A percentile compares a stretch with the other conserved stretches of the same genome.
Evolutionary conservation across 345 rosid species (phyloP).

Genomic region (Excoecaria agallocha): DNA sequence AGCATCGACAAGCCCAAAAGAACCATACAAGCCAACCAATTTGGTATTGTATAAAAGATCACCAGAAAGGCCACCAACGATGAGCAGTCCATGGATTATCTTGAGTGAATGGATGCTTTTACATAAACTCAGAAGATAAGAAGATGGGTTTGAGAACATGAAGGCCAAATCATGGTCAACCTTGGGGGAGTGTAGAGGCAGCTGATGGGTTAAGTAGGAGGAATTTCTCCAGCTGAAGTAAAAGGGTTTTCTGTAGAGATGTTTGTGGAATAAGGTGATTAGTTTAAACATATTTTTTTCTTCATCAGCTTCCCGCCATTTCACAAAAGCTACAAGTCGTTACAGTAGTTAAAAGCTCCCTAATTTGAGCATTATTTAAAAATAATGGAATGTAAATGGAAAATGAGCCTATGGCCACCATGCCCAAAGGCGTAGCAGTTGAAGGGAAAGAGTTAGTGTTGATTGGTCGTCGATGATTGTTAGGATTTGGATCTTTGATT

Average conservation of each 20-base stretch:
- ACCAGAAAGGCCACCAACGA: constrained; percentile 41
- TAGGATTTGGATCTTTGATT: too few relatives aligned
- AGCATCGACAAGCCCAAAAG: constrained; percentile 39
- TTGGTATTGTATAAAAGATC: constrained; percentile 54
- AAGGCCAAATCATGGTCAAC: constrained; percentile 20
- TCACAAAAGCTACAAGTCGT: not conserved
- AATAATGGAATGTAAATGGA: too few relatives aligned
- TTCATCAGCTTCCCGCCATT: constrained; percentile 16
- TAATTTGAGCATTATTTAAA: too few relatives aligned
- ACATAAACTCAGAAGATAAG: constrained; percentile 49
- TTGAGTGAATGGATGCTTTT: constrained; percentile 40
- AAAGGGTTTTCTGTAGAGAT: constrained; percentile 19
- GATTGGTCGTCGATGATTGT: too few relatives aligned
- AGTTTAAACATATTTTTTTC: constrained; percentile 12
- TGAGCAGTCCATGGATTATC: constrained; percentile 43
- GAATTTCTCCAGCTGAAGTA: constrained; percentile 23
- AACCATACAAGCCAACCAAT: constrained; percentile 58
- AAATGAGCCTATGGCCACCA: too few relatives aligned
- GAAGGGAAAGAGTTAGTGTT: too few relatives aligned
- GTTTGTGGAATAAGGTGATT: constrained; percentile 17
- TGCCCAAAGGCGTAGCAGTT: too few relatives aligned
- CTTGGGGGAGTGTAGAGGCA: not conserved
- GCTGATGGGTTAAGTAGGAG: constrained; percentile 14
- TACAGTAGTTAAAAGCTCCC: not conserved
- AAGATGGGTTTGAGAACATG: constrained; percentile 31